These are phyloP conservation scores for Sordariomycetes sp. DNA, from an alignment of 2,329 filamentous ascomycete species.

Conservation along the genomic window DNA sequence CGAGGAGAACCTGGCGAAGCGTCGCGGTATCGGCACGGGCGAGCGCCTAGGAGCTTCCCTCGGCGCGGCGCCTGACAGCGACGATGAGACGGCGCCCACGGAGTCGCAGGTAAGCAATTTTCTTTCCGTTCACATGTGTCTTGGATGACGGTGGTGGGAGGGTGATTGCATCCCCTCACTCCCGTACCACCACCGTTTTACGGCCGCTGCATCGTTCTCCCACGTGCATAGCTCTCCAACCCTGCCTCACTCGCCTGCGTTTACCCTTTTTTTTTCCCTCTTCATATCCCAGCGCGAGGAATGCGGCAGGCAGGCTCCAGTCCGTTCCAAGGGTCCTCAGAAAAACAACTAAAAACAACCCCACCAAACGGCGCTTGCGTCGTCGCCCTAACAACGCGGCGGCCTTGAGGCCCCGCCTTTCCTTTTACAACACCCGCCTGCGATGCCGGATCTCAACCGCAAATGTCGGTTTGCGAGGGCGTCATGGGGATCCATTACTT, in stretches of 20 bases:
- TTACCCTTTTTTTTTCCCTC: neutral
- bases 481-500: neutral
- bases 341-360: neutral
- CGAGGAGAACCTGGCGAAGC: conserved; percentile 97
- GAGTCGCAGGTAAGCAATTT: conserved; percentile 75
- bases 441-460: neutral
- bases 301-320: neutral
- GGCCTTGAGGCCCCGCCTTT: neutral
- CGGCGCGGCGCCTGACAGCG: conserved; percentile 85
- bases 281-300: neutral
- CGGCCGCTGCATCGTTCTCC: neutral
- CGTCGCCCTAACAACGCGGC: neutral
- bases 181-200: neutral
- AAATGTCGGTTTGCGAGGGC: neutral
- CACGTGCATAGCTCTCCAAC: neutral
- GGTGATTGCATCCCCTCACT: neutral
- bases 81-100: conserved; percentile 89
- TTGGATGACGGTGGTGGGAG: neutral
- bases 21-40: conserved; percentile 79
- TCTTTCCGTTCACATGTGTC: conserved; percentile 7
- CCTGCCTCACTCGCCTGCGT: neutral
- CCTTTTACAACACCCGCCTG: neutral
- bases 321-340: neutral
- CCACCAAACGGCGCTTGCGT: neutral
- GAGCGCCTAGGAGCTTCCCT: conserved; percentile 72